These are phyloP conservation scores for Psilocybe azurescens DNA, from an alignment of 768 basidiomycete genomes.

Conservation along the genomic window DNA sequence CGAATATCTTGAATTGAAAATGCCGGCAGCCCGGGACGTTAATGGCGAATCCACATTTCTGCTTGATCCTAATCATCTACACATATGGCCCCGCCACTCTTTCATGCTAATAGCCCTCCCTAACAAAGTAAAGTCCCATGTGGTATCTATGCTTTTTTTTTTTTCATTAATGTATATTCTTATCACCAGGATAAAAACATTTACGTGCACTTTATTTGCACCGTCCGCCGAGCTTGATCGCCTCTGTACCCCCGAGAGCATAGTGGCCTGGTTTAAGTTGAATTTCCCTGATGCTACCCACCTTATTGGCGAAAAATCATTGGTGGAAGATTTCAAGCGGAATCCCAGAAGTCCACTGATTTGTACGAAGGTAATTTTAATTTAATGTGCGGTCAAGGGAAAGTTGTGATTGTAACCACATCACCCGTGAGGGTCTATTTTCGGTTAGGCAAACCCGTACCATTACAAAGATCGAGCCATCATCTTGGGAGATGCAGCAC, in stretches of 20 bases:
- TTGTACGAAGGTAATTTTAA: slow-evolving; percentile 80
- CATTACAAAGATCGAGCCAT: slow-evolving; percentile 90
- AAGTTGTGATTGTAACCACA: slow-evolving; percentile 28
- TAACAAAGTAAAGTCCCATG: slow-evolving; percentile 75
- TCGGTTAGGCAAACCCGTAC: slow-evolving; percentile 77
- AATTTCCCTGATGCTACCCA: slow-evolving; percentile 90
- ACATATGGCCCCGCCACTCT: slow-evolving; percentile 98
- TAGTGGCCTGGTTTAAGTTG: slow-evolving; percentile 76
- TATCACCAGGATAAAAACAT: slow-evolving; percentile 85
- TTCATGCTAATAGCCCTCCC: slow-evolving; percentile 99
- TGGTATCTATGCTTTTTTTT: slow-evolving; percentile 24
- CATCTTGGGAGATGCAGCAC: slow-evolving; percentile 92
- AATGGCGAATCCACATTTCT: slow-evolving; percentile 72
- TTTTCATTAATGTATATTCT: slow-evolving; percentile 31
- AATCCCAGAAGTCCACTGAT: slow-evolving; percentile 92
- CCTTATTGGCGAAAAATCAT: slow-evolving; percentile 79
- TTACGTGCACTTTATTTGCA: slow-evolving; percentile 96
- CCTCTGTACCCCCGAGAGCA: slow-evolving; percentile 59
- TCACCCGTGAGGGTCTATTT: slow-evolving; percentile 15
- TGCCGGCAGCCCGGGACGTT: slow-evolving; percentile 77
- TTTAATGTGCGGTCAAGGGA: slow-evolving; percentile 22
- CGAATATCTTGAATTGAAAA: slow-evolving; percentile 95
- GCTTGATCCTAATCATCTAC: slow-evolving; percentile 94
- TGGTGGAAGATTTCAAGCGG: slow-evolving; percentile 77
- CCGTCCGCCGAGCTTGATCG: slow-evolving; percentile 78